Evolutionary conservation across 2,329 filamentous ascomycete species (phyloP).

Genomic region (Monascus ruber): DNA sequence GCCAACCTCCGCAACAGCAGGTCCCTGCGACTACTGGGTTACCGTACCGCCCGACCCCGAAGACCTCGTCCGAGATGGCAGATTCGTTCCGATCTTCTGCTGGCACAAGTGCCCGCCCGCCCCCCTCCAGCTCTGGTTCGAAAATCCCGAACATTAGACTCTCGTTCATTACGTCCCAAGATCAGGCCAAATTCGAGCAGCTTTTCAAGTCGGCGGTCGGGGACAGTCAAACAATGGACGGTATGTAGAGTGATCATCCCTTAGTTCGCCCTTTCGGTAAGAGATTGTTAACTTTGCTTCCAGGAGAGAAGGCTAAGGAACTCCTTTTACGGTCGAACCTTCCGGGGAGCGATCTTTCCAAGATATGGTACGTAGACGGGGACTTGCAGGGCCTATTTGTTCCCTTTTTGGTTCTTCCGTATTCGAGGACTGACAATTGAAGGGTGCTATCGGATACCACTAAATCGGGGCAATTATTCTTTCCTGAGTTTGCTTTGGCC

Average conservation of each 20-base stretch:
- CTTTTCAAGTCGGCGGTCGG: conserved; percentile 93
- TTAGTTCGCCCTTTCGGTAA: background rate
- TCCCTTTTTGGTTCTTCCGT: conserved; percentile 2
- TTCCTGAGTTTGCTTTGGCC: conserved; percentile 91
- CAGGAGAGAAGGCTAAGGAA: conserved; percentile 75
- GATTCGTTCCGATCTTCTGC: conserved; percentile 46
- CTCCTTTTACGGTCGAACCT: conserved; percentile 79
- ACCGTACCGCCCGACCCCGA: conserved; percentile 42
- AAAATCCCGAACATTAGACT: conserved; percentile 90
- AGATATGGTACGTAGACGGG: conserved; percentile 62
- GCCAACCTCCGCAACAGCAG: conserved; percentile 21
- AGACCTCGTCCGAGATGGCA: conserved; percentile 54
- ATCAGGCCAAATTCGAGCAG: conserved; percentile 95
- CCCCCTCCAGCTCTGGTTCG: conserved; percentile 51
- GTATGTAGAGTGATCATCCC: conserved; percentile 20
- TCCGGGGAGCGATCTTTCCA: conserved; percentile 73
- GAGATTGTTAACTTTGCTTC: conserved; percentile 7
- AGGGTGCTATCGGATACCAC: conserved; percentile 93
- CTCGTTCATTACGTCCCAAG: conserved; percentile 88
- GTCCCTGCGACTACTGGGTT: conserved; percentile 35
- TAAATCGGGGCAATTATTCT: conserved; percentile 88
- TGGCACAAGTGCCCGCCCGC: conserved; percentile 41
- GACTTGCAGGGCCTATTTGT: background rate
- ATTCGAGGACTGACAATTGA: conserved; percentile 2
- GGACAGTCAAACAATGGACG: conserved; percentile 72